Percentiles rank a stretch among this genome's conserved stretches.
phyloP scores from a whole-genome alignment of 169 alveolate genomes.

The Plasmodium vivax region DNA sequence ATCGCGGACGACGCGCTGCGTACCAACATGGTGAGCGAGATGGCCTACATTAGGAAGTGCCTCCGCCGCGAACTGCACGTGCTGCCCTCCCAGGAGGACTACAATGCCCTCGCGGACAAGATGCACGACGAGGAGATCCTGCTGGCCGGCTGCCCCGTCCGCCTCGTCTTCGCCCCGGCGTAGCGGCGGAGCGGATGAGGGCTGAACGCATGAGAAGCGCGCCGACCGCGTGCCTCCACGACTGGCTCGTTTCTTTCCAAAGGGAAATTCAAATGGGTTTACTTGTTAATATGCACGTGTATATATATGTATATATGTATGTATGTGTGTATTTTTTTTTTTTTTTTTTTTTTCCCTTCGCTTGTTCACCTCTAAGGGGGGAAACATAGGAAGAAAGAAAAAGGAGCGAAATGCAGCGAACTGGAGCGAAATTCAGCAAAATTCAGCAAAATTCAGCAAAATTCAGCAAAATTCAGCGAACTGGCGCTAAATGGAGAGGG shows the following conservation, averaged over 20 bases:
- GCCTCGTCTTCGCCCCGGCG: constrained; percentile 17
- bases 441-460: no score
- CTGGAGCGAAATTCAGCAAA: no score
- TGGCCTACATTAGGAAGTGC: constrained; percentile 29
- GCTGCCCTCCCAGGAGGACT: background rate
- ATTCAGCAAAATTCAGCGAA: no score
- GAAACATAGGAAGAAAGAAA: background rate
- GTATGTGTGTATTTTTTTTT: no score
- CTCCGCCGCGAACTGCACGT: constrained; percentile 15
- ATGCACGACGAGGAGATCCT: constrained; percentile 27
- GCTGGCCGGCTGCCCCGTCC: background rate
- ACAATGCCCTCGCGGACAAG: background rate
- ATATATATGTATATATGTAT: no score
- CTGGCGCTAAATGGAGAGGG: background rate
- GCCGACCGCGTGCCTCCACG: background rate
- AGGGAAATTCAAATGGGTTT: background rate
- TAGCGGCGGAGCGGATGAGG: background rate
- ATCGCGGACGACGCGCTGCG: constrained; percentile 6
- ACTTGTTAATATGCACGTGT: no score
- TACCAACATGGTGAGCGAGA: constrained; percentile 25
- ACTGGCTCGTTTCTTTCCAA: background rate
- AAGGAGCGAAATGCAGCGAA: no score
- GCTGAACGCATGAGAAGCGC: no score
- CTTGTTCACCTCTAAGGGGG: background rate
- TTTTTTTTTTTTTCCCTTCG: background rate